phyloP scores from a whole-genome alignment of 169 alveolate genomes.

The Cryptosporidium sp. region DNA sequence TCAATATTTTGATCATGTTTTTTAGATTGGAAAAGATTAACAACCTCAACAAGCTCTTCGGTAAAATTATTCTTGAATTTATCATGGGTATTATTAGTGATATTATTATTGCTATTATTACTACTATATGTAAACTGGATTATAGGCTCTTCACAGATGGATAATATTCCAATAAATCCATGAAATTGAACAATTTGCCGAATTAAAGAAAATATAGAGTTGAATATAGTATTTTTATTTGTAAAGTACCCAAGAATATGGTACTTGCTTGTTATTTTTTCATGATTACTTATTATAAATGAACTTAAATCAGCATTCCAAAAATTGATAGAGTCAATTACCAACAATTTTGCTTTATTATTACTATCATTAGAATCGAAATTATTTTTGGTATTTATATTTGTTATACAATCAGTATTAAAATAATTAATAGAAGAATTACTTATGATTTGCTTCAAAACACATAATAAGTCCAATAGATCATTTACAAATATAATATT shows the following conservation, averaged over 20 bases:
- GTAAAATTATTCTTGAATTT: slow-evolving; percentile 6
- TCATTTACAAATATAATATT: slow-evolving; percentile 17
- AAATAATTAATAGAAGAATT: neutral
- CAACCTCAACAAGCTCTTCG: slow-evolving; percentile 40
- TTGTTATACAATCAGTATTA: neutral
- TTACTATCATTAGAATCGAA: neutral
- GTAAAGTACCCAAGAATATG: slow-evolving; percentile 44
- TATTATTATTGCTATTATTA: neutral
- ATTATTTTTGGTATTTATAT: neutral
- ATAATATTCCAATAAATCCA: slow-evolving; percentile 37
- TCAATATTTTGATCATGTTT: neutral
- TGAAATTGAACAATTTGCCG: neutral
- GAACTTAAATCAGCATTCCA: slow-evolving; percentile 57
- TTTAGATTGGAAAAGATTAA: neutral
- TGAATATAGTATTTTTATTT: slow-evolving; percentile 23
- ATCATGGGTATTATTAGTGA: neutral
- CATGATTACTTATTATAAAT: neutral
- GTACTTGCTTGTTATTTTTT: neutral
- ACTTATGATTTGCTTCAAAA: slow-evolving; percentile 6
- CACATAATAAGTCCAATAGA: slow-evolving; percentile 25
- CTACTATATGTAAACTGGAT: neutral
- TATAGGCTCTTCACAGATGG: slow-evolving; percentile 9
- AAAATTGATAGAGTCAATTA: slow-evolving; percentile 49
- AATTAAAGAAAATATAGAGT: slow-evolving; percentile 26
- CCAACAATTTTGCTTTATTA: slow-evolving; percentile 13